Evolutionary conservation across 129 eudicot species (phyloP), one percentile per base, ranked within the genome.

Genomic region (Heracleum sosnowskyi): DNA sequence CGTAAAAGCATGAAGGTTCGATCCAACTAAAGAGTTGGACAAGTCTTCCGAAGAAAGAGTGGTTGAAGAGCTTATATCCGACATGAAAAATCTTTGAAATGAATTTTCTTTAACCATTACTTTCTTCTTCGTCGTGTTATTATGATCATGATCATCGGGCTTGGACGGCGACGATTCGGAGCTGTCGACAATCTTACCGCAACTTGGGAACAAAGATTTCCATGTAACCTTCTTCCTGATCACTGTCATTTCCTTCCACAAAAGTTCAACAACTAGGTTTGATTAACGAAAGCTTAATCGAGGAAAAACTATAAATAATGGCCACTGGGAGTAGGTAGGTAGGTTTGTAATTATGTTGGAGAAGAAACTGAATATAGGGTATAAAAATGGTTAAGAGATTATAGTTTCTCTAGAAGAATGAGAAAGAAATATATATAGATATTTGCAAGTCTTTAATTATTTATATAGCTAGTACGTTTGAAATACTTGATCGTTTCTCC

Each of bases 11-110:
- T 90, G 84, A 26, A 90, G 80, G 72, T 93, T 93, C 0, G 96
- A 88, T 0, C 96, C 98, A 12, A 89, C 96, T 15, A 89, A 74
- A 0, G 98, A 93, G 24, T 79, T 87, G 9, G 98, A 90, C 1
- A 93, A 82, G 33, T 93, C 98, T 45, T 84, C 92, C 0, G 98
- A 88, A 1, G 72, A 66, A 33, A 66, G 3, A 66, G 91, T 72
- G 0, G 88, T 85, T 0, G 96, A 84, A 35, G 84, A 37, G 76
- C 92, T 89, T 3, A 87, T 63, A 74, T 89, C 96, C 66, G 88
- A 80, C 11, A 86, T 4, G 0, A 89, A 83, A 37, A 93, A 40
- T 78, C 92, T 83, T 2, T 79, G 87, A 62, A 78, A 78, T 11
- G 95, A 89, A 33, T 69, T 75, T 37, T 81, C 84, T 5, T 85